Conservation (phyloP, 805 yeast genomes). For the Candida railenensis region DNA sequence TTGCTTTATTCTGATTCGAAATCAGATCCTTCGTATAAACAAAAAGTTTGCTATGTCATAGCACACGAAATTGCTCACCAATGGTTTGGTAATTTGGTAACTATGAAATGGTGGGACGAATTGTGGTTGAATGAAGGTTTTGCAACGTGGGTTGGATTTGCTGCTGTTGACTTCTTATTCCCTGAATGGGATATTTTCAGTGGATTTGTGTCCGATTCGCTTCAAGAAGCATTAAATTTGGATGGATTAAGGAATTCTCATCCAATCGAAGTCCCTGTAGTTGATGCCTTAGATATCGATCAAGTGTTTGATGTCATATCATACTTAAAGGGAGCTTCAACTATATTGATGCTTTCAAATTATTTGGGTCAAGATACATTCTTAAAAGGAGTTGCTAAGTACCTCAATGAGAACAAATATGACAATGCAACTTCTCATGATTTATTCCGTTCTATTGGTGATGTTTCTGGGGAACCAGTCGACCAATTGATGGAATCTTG, state of each 20-base stretch:
- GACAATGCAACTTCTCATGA: slow-evolving; percentile 75
- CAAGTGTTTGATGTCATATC: slow-evolving; percentile 83
- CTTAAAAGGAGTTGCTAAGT: slow-evolving; percentile 69
- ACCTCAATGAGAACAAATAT: slow-evolving; percentile 61
- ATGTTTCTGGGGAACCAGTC: slow-evolving; percentile 62
- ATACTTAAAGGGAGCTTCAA: slow-evolving; percentile 77
- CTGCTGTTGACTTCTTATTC: slow-evolving; percentile 63
- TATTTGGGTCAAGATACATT: slow-evolving; percentile 68
- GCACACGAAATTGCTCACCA: slow-evolving; percentile 89
- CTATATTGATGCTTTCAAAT: slow-evolving; percentile 73
- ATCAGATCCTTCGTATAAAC: slow-evolving; percentile 53
- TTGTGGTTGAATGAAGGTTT: slow-evolving; percentile 89
- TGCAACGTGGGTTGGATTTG: slow-evolving; percentile 83
- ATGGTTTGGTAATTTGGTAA: slow-evolving; percentile 88
- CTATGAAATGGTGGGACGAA: slow-evolving; percentile 95
- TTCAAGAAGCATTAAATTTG: slow-evolving; percentile 50
- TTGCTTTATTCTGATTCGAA: slow-evolving; percentile 43
- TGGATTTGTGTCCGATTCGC: slow-evolving; percentile 49
- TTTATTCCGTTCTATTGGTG: slow-evolving; percentile 66
- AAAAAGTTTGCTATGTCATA: slow-evolving; percentile 78
- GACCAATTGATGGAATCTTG: slow-evolving; percentile 61
- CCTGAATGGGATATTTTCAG: slow-evolving; percentile 83
- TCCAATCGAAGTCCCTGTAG: slow-evolving; percentile 81
- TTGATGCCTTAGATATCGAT: slow-evolving; percentile 73
- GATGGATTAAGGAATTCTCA: slow-evolving; percentile 67